Base-by-base conservation (phyloP, 2,329 filamentous ascomycete species). In the Fonsecaea multimorphosa region DNA sequence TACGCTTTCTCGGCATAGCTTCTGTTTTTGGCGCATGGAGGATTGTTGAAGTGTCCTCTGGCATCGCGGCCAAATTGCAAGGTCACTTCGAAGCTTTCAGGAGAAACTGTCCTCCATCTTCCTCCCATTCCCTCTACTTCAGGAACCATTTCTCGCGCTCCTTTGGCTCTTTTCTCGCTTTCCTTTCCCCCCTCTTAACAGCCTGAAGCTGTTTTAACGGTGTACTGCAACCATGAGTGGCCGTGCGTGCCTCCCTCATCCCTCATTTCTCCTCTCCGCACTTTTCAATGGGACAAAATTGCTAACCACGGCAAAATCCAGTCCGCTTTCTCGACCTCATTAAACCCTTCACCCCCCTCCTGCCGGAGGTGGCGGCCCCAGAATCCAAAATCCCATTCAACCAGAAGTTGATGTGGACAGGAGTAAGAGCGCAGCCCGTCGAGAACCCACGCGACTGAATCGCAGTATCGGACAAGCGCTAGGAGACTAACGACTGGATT, bases 251-350 rank as follows among this genome's bases (percentile, higher is more conserved):
- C 57, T 31, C 34, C 22, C 7, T 36, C 31, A 36, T 44, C 36
- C 54, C 61, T 55, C 53, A n/a, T n/a, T 3, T 19, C 32, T 49
- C 53, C 31, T 52, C 64, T 55, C 54, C 67, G 61, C 64, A 64
- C 57, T 61, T 58, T n/a, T 63, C 46, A 40, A 31, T 22, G 24
- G n/a, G 38, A n/a, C 49, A 36, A 58, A 61, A 65, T 63, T 67
- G 58, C 67, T 69, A 65, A 69, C 52, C 58, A 38, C 34, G 5
- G 27, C 6, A 36, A 29, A 49, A 29, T 31, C 29, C 71, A 98
- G 94, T 99, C 83, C 93, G 95, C 81, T 99, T 99, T 80, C 94
- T 99, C 85, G 95, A 99, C 84, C 88, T 98, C 81, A 95, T 99
- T 85, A 99, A 99, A 85, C 95, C 95, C 78, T 99, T 99, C 81